Percentiles rank a stretch among this genome's conserved stretches.
Evolutionary conservation across 2,329 filamentous ascomycete species (phyloP).

Genomic region (Parafenestella ontariensis): DNA sequence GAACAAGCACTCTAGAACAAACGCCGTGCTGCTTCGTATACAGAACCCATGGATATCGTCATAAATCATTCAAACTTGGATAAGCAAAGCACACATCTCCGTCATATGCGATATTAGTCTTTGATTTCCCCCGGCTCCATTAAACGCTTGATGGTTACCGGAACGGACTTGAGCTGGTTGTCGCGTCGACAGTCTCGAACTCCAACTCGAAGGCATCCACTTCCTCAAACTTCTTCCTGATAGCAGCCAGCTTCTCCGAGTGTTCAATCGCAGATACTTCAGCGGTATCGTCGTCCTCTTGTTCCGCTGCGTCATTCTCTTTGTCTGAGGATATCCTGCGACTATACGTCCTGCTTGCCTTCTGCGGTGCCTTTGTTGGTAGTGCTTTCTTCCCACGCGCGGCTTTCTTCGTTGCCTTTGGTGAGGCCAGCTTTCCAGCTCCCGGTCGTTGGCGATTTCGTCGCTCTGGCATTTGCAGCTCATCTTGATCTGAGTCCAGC

Average conservation of each 20-base stretch:
- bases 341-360: conserved; percentile 41
- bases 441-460: conserved; percentile 26
- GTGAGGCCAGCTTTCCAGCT: conserved; percentile 23
- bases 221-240: conserved; percentile 57
- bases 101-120: background rate
- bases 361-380: conserved; percentile 24
- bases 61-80: background rate
- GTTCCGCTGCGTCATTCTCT: conserved; percentile 47
- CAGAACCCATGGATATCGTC: conserved; percentile 2
- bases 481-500: conserved; percentile 52
- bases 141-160: conserved; percentile 22
- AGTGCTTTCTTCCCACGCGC: conserved; percentile 30
- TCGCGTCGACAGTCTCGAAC: conserved; percentile 56
- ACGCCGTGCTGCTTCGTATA: conserved; percentile 3
- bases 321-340: conserved; percentile 51
- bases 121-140: background rate
- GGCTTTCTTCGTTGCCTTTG: conserved; percentile 36
- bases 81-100: background rate
- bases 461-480: conserved; percentile 44
- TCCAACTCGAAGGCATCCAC: conserved; percentile 60
- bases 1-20: conserved; percentile 1
- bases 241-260: conserved; percentile 50
- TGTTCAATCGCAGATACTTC: conserved; percentile 37
- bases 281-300: conserved; percentile 31
- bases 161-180: conserved; percentile 51